Percentiles rank a stretch among this genome's conserved stretches.
phyloP scores from a whole-genome alignment of 2,329 filamentous ascomycete species.

The Fusarium solani-melongenae region DNA sequence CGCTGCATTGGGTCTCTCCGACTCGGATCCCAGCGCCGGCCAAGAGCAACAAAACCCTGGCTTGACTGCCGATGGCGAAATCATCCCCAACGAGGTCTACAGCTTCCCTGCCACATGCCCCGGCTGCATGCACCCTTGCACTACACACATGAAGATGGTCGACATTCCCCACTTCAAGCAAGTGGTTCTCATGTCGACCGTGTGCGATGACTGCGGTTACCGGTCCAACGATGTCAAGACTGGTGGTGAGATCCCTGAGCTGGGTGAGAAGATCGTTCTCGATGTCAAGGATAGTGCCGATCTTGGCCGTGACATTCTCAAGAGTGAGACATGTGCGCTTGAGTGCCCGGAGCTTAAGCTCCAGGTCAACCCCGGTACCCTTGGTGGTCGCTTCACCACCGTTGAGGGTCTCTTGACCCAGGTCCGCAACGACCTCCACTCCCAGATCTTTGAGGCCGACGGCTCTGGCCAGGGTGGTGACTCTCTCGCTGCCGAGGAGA shows the following conservation, averaged over 20 bases:
- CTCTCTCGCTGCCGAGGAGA: constrained; percentile 75
- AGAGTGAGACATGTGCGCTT: constrained; percentile 91
- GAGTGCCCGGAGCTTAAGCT: constrained; percentile 89
- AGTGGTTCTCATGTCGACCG: constrained; percentile 94
- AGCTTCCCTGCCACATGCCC: constrained; percentile 92
- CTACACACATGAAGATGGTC: constrained; percentile 98
- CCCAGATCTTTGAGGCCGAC: constrained; percentile 86
- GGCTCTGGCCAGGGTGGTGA: constrained; percentile 74
- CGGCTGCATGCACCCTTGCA: constrained; percentile 86
- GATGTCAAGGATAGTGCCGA: constrained; percentile 76
- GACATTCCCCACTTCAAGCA: constrained; percentile 98
- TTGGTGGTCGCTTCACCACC: constrained; percentile 96
- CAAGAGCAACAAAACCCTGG: constrained; percentile 63
- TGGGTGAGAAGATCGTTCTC: constrained; percentile 86
- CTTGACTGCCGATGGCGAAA: constrained; percentile 73
- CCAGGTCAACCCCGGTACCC: constrained; percentile 89
- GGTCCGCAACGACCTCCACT: constrained; percentile 88
- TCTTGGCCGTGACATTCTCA: constrained; percentile 91
- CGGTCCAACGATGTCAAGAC: constrained; percentile 98
- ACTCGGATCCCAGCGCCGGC: constrained; percentile 67
- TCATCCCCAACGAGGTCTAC: constrained; percentile 92
- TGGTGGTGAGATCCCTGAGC: constrained; percentile 88
- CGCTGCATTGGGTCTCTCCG: constrained; percentile 80
- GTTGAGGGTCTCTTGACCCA: constrained; percentile 94
- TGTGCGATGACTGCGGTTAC: constrained; percentile 92